These are phyloP conservation scores for Decorospora gaudefroyi DNA, from an alignment of 2,329 filamentous ascomycete species.

Conservation along the genomic window DNA sequence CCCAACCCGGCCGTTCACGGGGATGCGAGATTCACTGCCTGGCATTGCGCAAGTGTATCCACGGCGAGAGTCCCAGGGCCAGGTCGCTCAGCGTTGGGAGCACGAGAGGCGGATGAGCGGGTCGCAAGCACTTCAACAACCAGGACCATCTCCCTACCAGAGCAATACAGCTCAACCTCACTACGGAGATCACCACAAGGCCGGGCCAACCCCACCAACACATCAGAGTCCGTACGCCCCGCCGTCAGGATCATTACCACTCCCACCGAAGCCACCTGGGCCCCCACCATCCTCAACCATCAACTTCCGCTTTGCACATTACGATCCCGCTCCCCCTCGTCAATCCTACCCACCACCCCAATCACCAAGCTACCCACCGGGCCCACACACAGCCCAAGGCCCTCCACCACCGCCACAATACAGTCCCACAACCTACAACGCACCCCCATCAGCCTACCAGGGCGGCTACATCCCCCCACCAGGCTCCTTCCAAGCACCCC, in stretches of 20 bases:
- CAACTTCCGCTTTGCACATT: constrained; percentile 45
- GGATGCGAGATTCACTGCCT: constrained; percentile 30
- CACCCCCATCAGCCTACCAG: constrained; percentile 29
- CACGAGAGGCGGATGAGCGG: constrained; percentile 36
- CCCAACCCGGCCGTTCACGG: constrained; percentile 30
- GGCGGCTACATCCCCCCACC: constrained; percentile 41
- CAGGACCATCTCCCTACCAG: constrained; percentile 31
- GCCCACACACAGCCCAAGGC: constrained; percentile 23
- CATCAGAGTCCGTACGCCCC: constrained; percentile 43
- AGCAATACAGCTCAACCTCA: constrained; percentile 33
- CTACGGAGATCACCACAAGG: constrained; percentile 27
- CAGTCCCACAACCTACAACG: constrained; percentile 26
- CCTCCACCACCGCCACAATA: constrained; percentile 58
- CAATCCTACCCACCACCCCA: constrained; percentile 31
- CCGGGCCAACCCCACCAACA: constrained; percentile 24
- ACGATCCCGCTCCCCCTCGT: constrained; percentile 40
- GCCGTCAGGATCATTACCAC: constrained; percentile 25
- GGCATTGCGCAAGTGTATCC: constrained; percentile 22
- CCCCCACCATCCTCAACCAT: constrained; percentile 32
- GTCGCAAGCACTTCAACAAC: constrained; percentile 32
- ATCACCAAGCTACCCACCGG: constrained; percentile 28
- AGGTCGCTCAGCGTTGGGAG: constrained; percentile 31
- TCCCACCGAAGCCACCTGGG: constrained; percentile 40
- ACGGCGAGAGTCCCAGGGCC: constrained; percentile 36
- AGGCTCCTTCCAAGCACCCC: constrained; percentile 42